phyloP scores from a whole-genome alignment of 2,329 filamentous ascomycete genomes.

The Bisporella sp. region DNA sequence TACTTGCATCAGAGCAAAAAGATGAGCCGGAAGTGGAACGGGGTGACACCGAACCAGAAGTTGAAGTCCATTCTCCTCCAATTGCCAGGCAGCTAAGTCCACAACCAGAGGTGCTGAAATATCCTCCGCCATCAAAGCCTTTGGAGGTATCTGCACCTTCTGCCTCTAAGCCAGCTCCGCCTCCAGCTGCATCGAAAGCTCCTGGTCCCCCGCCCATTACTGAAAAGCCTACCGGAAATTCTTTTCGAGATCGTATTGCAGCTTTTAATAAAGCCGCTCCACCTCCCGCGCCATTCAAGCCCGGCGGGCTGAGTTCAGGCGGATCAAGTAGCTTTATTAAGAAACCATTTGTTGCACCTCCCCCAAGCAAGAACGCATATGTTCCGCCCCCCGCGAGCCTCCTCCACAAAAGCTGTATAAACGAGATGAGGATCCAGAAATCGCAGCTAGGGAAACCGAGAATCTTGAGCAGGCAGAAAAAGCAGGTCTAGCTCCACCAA shows the following conservation, averaged over 20 bases:
- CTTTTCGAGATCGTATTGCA: constrained; percentile 92
- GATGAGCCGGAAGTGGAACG: constrained; percentile 21
- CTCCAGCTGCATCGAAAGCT: constrained; percentile 29
- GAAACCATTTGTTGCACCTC: constrained; percentile 94
- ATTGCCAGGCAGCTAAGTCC: constrained; percentile 23
- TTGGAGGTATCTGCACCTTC: constrained; percentile 25
- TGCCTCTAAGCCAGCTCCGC: constrained; percentile 14
- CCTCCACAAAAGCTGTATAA: constrained; percentile 72
- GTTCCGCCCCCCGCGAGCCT: constrained; percentile 67
- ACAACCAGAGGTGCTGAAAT: constrained; percentile 27
- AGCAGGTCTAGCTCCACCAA: constrained; percentile 49
- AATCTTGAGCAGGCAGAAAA: constrained; percentile 60
- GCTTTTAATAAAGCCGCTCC: constrained; percentile 92
- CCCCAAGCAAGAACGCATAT: constrained; percentile 86
- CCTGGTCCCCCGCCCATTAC: constrained; percentile 56
- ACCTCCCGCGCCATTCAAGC: constrained; percentile 86
- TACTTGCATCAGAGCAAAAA: constrained; percentile 28
- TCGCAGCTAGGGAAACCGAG: constrained; percentile 59
- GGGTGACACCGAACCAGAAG: constrained; percentile 19
- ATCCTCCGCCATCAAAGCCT: constrained; percentile 26
- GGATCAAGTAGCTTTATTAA: constrained; percentile 72
- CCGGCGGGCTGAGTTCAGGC: constrained; percentile 52
- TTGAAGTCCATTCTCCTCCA: constrained; percentile 28
- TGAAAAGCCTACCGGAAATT: constrained; percentile 68
- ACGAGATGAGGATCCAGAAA: constrained; percentile 78